These are phyloP conservation scores for Entelexis sorbosivorans DNA, from an alignment of 1,139 yeast genomes.

Conservation along the genomic window DNA sequence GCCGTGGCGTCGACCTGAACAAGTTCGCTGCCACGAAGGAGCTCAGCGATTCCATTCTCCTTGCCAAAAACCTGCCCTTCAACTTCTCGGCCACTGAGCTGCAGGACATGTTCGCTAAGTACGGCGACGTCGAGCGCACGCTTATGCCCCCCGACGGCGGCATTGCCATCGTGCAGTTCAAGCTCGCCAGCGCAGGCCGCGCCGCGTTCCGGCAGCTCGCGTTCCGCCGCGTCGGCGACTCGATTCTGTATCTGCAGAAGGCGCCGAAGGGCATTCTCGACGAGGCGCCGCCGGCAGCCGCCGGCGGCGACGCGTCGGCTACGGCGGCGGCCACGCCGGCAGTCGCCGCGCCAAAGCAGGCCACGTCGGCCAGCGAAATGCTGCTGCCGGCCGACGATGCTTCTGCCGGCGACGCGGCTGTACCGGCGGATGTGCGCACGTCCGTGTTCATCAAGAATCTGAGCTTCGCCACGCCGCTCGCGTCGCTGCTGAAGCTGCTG, in stretches of 20 bases:
- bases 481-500: conserved; percentile 50
- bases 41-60: conserved; percentile 67
- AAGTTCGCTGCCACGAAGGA: conserved; percentile 51
- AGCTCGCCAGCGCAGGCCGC: conserved; percentile 75
- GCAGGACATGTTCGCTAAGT: conserved; percentile 65
- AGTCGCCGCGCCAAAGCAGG: conserved; percentile 10
- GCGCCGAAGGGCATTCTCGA: conserved; percentile 77
- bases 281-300: conserved; percentile 18
- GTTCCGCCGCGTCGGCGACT: conserved; percentile 73
- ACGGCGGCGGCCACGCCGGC: background rate
- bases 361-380: conserved; percentile 21
- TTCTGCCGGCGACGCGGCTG: conserved; percentile 30
- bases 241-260: conserved; percentile 79
- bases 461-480: conserved; percentile 66
- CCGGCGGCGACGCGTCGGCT: background rate
- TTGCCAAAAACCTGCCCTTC: conserved; percentile 82
- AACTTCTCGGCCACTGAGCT: conserved; percentile 74
- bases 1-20: conserved; percentile 71
- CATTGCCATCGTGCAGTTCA: conserved; percentile 86
- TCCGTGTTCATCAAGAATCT: conserved; percentile 87
- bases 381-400: conserved; percentile 16
- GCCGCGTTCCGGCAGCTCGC: conserved; percentile 82
- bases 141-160: conserved; percentile 97
- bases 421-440: conserved; percentile 41
- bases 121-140: conserved; percentile 69